Base-by-base conservation (phyloP, 176 grass and related monocot species). In the Avena sativa region DNA sequence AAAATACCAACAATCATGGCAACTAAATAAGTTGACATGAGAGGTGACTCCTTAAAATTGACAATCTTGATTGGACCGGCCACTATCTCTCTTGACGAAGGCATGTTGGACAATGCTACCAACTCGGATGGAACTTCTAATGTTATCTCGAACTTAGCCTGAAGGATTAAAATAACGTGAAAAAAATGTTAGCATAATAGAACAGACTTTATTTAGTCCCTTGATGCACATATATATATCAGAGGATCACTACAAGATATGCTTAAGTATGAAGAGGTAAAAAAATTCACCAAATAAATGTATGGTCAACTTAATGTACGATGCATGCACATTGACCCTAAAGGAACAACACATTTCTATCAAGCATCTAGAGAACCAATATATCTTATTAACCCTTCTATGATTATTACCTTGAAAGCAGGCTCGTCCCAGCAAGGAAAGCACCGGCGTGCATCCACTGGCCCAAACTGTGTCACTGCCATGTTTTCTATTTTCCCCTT, bases 351-450 rank as follows among this genome's bases (percentile, higher is more conserved):
- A 74, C 55, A 9, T 38, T 28, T 30, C 61, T 50, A 20, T 38
- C 21, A 58, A 36, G 47, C 30, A 63, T 63, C 60, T 63, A 63
- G 21, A 26, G 10, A 63, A 21, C 1, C 21, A 12, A 63, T 4
- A 25, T 11, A 63, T 26, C 8, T 63, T 26, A 63, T 63, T 12
- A 63, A 63, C 23, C n/a, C 11, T 12, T 10, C 1, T 12, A 26
- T 63, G 2, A 63, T 63, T 26, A 63, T 63, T 63, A 80, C 81
- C 94, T 97, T 97, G 80, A 85, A 94, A 30, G 88, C 75, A 64
- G 92, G 90, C 63, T 97, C 94, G 84, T 97, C 94, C 94, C 94
- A 97, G 56, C 90, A 92, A 34, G 94, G 94, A 84, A 97, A 97
- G 81, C 94, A 97, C 2, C 90, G 80, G 14, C 94, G 87, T 0